Conservation (phyloP, 345 rosid species). For the Durio zibethinus region DNA sequence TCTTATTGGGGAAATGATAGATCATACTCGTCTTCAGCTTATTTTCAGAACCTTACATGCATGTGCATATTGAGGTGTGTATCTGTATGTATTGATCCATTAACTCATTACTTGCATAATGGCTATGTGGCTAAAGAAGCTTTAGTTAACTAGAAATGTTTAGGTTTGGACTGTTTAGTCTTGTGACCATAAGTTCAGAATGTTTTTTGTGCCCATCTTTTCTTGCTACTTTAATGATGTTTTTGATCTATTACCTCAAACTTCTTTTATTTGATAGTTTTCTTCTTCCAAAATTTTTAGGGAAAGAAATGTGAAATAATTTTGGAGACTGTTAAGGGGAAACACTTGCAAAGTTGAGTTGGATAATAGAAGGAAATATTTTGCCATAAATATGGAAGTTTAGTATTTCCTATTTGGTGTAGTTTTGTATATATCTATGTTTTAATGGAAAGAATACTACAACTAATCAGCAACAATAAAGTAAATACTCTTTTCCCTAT, state of each 20-base stretch:
- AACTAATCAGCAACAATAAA: background rate
- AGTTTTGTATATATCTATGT: background rate
- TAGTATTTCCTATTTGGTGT: background rate
- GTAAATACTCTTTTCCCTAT: background rate
- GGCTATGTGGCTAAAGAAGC: background rate
- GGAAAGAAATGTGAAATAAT: background rate
- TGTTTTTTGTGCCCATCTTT: background rate
- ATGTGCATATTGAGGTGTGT: background rate
- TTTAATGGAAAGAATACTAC: background rate
- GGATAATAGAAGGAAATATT: background rate
- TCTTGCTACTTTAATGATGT: background rate
- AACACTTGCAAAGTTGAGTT: background rate
- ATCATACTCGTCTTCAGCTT: background rate
- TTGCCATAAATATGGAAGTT: background rate
- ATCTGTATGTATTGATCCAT: background rate
- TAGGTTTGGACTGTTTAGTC: background rate
- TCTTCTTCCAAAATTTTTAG: background rate
- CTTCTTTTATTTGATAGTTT: background rate
- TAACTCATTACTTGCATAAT: background rate
- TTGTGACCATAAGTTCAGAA: background rate
- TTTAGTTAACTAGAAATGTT: background rate
- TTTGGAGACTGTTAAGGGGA: background rate
- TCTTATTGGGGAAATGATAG: background rate
- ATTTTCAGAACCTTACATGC: background rate
- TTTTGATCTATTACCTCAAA: background rate